Evolutionary conservation across 805 yeast genomes (phyloP).

Genomic region (Yarrowia sp.): DNA sequence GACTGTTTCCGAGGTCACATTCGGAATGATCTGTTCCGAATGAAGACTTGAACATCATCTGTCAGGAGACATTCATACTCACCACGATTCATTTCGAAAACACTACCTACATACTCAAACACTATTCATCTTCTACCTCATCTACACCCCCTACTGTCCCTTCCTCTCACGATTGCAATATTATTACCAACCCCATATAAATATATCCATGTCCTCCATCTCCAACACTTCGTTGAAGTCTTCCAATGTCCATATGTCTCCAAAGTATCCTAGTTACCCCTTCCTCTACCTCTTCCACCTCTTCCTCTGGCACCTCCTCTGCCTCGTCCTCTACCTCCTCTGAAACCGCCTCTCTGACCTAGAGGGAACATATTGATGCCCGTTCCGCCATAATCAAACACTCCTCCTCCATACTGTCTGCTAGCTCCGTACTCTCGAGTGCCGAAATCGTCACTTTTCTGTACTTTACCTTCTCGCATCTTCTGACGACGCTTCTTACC

Average conservation of each 20-base stretch:
- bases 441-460: conserved; percentile 20
- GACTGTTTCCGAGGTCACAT: no score
- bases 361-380: conserved; percentile 11
- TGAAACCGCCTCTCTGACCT: background rate
- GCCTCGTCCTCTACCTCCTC: conserved; percentile 10
- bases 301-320: conserved; percentile 17
- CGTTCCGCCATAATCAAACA: conserved; percentile 22
- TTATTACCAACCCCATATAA: background rate
- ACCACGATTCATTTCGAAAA: no score
- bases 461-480: conserved; percentile 32
- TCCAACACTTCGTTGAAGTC: background rate
- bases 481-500: conserved; percentile 28
- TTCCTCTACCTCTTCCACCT: conserved; percentile 9
- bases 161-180: no score
- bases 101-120: no score
- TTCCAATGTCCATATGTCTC: background rate
- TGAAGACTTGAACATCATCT: no score
- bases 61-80: no score
- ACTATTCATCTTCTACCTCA: no score
- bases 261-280: background rate
- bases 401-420: conserved; percentile 24
- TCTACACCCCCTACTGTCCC: no score
- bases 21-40: no score
- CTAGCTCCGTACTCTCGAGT: conserved; percentile 32
- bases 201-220: background rate